Evolutionary conservation across 768 basidiomycete genomes (phyloP).

Genomic region (Brasilioporus rufonigricans): DNA sequence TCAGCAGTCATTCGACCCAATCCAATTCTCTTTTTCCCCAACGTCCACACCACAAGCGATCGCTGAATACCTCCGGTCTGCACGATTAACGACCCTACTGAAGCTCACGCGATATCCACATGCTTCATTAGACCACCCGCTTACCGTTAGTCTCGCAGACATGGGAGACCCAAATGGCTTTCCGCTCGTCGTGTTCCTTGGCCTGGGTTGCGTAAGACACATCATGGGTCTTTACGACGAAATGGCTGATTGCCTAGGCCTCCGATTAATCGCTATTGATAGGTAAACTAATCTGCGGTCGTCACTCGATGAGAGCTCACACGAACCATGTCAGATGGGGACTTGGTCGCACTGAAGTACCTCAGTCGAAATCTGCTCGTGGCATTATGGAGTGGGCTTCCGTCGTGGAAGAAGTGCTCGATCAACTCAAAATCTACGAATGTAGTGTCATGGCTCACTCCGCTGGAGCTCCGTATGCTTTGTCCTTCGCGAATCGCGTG

Average conservation of each 20-base stretch:
- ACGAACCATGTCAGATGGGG: slow-evolving; percentile 68
- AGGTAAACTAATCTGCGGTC: slow-evolving; percentile 46
- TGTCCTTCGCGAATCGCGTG: slow-evolving; percentile 79
- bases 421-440: slow-evolving; percentile 68
- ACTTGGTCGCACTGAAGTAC: slow-evolving; percentile 77
- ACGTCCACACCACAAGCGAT: slow-evolving; percentile 65
- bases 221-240: slow-evolving; percentile 96
- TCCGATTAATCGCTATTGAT: slow-evolving; percentile 93
- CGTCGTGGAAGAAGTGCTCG: slow-evolving; percentile 88
- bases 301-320: slow-evolving; percentile 10
- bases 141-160: slow-evolving; percentile 91
- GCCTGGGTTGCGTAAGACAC: slow-evolving; percentile 91
- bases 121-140: slow-evolving; percentile 67
- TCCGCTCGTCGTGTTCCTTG: slow-evolving; percentile 90
- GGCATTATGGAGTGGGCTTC: slow-evolving; percentile 90
- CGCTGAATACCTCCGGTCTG: slow-evolving; percentile 84
- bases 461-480: slow-evolving; percentile 91
- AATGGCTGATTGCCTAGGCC: slow-evolving; percentile 82
- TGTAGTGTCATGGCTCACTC: slow-evolving; percentile 95
- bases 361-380: slow-evolving; percentile 60
- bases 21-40: slow-evolving; percentile 43
- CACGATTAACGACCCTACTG: slow-evolving; percentile 78
- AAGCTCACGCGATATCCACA: slow-evolving; percentile 79
- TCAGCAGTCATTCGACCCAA: slow-evolving; percentile 25
- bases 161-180: slow-evolving; percentile 82